Percentiles rank a stretch among this genome's conserved stretches.
Conservation (phyloP, 2,329 filamentous ascomycete species). For the Neurospora sp. region DNA sequence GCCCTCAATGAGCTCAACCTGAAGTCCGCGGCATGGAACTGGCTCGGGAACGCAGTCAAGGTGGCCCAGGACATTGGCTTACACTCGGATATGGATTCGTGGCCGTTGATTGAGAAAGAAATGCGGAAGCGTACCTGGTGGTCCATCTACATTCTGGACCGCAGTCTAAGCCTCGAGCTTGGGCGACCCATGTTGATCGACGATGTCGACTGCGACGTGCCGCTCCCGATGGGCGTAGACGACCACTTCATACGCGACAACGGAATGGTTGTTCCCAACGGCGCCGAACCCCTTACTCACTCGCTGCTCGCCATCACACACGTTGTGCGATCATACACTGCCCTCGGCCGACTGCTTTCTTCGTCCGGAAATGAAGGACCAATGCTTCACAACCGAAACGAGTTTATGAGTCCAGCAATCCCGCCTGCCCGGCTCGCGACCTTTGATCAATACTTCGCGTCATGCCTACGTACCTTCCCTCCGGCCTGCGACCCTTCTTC, state of each 20-base stretch:
- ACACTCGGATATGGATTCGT: conserved; percentile 63
- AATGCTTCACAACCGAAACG: neutral
- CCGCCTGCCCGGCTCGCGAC: conserved; percentile 57
- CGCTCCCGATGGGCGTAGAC: conserved; percentile 68
- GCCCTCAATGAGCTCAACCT: conserved; percentile 80
- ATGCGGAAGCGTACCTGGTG: conserved; percentile 88
- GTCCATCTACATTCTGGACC: conserved; percentile 83
- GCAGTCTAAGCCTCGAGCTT: conserved; percentile 68
- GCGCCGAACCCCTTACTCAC: conserved; percentile 49
- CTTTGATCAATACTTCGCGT: conserved; percentile 71
- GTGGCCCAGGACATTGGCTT: conserved; percentile 77
- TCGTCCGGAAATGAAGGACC: conserved; percentile 21
- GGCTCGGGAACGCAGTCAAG: conserved; percentile 70
- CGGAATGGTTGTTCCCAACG: conserved; percentile 42
- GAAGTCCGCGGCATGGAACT: conserved; percentile 75
- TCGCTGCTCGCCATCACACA: conserved; percentile 72
- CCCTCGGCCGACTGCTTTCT: conserved; percentile 60
- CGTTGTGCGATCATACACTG: conserved; percentile 66
- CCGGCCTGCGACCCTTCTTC: conserved; percentile 60
- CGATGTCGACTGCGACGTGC: conserved; percentile 79
- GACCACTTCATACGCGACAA: conserved; percentile 63
- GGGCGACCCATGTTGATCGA: conserved; percentile 74
- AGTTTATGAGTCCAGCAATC: conserved; percentile 39
- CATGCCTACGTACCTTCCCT: conserved; percentile 67
- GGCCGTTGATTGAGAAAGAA: conserved; percentile 68